Evolutionary conservation across 1,139 yeast species (phyloP).

Genomic region (Pichia sp.): DNA sequence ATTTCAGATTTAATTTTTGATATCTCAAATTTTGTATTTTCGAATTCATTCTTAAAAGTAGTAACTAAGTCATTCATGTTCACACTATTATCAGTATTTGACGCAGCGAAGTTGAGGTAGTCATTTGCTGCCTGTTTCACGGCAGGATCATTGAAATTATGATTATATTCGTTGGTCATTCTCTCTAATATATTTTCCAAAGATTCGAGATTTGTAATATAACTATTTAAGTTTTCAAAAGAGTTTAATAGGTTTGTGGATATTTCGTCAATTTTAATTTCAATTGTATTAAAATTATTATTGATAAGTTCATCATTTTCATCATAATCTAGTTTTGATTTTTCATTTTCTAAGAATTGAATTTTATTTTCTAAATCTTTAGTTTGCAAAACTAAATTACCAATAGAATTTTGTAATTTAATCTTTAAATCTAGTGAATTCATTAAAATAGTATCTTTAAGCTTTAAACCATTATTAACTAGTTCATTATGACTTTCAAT

Average conservation of each 20-base stretch:
- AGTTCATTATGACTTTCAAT: slow-evolving; percentile 28
- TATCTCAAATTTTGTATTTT: background rate
- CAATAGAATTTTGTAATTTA: slow-evolving; percentile 10
- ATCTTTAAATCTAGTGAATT: slow-evolving; percentile 22
- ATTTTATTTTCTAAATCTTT: slow-evolving; percentile 9
- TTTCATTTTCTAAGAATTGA: background rate
- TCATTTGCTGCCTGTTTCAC: slow-evolving; percentile 66
- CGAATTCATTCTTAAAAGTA: background rate
- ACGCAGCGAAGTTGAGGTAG: slow-evolving; percentile 49
- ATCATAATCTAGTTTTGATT: slow-evolving; percentile 7
- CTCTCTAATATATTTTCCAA: slow-evolving; percentile 42
- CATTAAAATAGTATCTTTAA: slow-evolving; percentile 20
- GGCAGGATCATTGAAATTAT: slow-evolving; percentile 84
- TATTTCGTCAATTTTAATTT: slow-evolving; percentile 5
- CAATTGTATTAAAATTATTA: slow-evolving; percentile 23
- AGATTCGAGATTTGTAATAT: slow-evolving; percentile 10
- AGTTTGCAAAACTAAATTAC: slow-evolving; percentile 15
- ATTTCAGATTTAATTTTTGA: slow-evolving; percentile 4
- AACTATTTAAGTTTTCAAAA: background rate
- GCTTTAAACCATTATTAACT: slow-evolving; percentile 31
- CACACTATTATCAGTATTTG: slow-evolving; percentile 1
- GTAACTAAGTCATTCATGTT: background rate
- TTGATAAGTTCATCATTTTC: slow-evolving; percentile 20
- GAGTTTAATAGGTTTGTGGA: background rate
- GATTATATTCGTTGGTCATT: slow-evolving; percentile 62